Evolutionary conservation across 2,329 filamentous ascomycete genomes (phyloP), one percentile per base, ranked within the genome.

Genomic region (Cladosporium sp.): DNA sequence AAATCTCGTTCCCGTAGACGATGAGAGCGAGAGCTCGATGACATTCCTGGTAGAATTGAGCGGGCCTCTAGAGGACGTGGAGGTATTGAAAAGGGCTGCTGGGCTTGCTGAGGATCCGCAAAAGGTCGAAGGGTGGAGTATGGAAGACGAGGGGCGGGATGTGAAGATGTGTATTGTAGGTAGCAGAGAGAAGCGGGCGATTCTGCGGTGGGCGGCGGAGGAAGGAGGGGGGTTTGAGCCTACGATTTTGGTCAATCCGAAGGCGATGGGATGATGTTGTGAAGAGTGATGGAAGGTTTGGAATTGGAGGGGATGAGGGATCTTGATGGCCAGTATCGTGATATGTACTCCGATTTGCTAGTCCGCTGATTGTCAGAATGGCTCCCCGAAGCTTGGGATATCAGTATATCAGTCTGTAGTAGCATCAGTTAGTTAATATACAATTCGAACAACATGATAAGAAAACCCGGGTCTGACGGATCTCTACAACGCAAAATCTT

Each of bases 1-100:
- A 32, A 24, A 64, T 63, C 8, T 58, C 2, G 3, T 61, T 8
- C 64, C 67, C 1, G 59, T 60, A 9, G 42, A 45, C 7, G 35
- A 19, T 2, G 56, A 56, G 4, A 60, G 61, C 7, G 58, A 61
- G 3, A 61, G 58, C 13, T 42, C 28, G 34, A 49, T 66, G 35
- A 64, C 65, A 52, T 67, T 69, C 50, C 53, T 71, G 3, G 66
- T 73, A 24, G 65, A 71, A 32, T 50, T 73, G 15, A 64, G 64
- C 2, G 68, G 70, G 0, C 55, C 68, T 20, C 58, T 72, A 9
- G 56, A 65, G 13, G 60, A 57, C 20, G 51, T 61, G 6, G 62
- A 68, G 59, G 67, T 66, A 47, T 64, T 71, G 8, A 61, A 66
- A 61, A 60, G 67, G 51, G 58, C 70, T 45, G 64, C 66, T 42